These are phyloP conservation scores for Phytophthora pinifolia DNA, from an alignment of 352 stramenopile genomes.

Conservation along the genomic window DNA sequence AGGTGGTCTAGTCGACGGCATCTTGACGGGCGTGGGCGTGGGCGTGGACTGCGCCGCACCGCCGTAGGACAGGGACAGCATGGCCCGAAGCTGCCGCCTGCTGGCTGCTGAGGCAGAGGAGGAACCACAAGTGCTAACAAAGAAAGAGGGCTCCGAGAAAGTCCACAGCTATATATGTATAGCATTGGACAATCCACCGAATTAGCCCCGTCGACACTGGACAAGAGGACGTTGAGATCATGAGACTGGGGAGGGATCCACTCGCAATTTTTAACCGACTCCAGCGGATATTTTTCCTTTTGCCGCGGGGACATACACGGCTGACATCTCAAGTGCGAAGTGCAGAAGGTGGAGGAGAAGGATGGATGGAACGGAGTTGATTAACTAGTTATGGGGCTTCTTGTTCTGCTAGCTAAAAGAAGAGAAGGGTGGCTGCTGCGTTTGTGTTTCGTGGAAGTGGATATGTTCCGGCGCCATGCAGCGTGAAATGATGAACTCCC, in stretches of 20 bases:
- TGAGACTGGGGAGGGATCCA: slow-evolving; percentile 14
- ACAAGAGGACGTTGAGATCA: slow-evolving; percentile 1
- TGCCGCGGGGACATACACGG: too few relatives aligned
- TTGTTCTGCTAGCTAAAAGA: too few relatives aligned
- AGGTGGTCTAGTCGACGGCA: neutral
- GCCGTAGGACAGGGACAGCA: slow-evolving; percentile 33
- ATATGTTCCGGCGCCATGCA: too few relatives aligned
- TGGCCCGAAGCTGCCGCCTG: slow-evolving; percentile 4
- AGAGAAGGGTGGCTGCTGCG: too few relatives aligned
- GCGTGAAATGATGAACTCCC: too few relatives aligned
- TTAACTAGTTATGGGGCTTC: too few relatives aligned
- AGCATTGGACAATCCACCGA: slow-evolving; percentile 14
- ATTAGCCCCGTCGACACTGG: slow-evolving; percentile 20
- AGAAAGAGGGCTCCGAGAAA: slow-evolving; percentile 15
- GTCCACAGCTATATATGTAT: slow-evolving; percentile 11
- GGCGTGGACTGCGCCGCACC: slow-evolving; percentile 20
- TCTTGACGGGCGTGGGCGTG: slow-evolving; percentile 19
- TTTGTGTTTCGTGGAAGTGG: too few relatives aligned
- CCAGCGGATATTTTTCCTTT: too few relatives aligned
- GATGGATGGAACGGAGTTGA: too few relatives aligned
- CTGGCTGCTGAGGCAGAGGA: neutral
- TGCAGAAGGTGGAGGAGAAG: too few relatives aligned
- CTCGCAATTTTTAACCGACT: slow-evolving; percentile 19
- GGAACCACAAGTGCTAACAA: slow-evolving; percentile 18
- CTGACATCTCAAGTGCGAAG: too few relatives aligned